A percentile compares a stretch with the other conserved stretches of the same genome.
Evolutionary conservation across 495 filamentous ascomycete species (phyloP).

Genomic region (Penicillium chermesinum): DNA sequence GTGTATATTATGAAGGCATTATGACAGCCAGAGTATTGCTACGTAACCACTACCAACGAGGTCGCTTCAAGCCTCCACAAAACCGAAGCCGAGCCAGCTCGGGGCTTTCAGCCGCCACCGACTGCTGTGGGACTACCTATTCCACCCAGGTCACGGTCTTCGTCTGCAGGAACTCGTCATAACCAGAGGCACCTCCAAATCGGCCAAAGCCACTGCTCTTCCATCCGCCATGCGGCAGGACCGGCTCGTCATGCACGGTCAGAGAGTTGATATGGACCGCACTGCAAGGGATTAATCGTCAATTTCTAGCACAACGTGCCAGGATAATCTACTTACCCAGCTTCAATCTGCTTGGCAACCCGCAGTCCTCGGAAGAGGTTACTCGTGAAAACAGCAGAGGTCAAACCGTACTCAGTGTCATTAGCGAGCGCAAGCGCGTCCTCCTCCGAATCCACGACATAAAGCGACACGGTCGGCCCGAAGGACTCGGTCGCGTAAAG

Average conservation of each 20-base stretch:
- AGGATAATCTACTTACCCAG: conserved; percentile 35
- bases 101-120: not conserved
- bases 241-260: conserved; percentile 78
- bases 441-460: conserved; percentile 44
- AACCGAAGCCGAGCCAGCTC: conserved; percentile 9
- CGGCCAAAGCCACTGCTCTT: conserved; percentile 84
- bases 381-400: conserved; percentile 43
- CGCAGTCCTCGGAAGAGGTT: conserved; percentile 44
- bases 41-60: too few species aligned
- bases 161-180: conserved; percentile 74
- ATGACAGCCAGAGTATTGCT: too few species aligned
- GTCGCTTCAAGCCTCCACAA: not conserved
- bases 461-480: conserved; percentile 66
- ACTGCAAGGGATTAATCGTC: conserved; percentile 16
- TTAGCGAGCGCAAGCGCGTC: conserved; percentile 47
- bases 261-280: conserved; percentile 85
- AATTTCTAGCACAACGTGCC: not conserved
- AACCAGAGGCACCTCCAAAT: conserved; percentile 50
- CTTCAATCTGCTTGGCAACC: conserved; percentile 45
- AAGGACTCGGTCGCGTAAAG: conserved; percentile 78
- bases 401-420: conserved; percentile 50
- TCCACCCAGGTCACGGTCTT: conserved; percentile 75
- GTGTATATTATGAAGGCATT: too few species aligned
- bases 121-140: too few species aligned
- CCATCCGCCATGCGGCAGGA: conserved; percentile 75